A percentile compares a stretch with the other conserved stretches of the same genome.
Evolutionary conservation across 225 moss, liverwort and hornwort genomes (phyloP).

Genomic region (Straminergon stramineum): DNA sequence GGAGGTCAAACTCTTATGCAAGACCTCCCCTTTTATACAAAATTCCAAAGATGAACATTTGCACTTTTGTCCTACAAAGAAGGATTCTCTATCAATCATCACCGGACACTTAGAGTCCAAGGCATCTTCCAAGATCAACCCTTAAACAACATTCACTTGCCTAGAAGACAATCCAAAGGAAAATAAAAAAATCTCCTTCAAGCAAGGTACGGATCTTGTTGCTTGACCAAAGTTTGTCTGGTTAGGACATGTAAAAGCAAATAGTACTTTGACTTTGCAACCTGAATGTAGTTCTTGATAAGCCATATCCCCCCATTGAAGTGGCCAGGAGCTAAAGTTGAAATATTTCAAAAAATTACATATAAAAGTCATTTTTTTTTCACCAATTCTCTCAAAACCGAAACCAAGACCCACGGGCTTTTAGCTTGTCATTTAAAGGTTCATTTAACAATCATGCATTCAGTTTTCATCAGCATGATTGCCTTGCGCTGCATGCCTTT

Average conservation of each 20-base stretch:
- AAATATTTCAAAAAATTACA: neutral
- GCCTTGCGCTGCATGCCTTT: neutral
- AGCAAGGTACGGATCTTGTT: neutral
- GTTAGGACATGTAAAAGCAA: neutral
- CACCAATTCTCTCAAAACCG: neutral
- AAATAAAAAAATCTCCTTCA: neutral
- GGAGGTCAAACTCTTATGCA: too few relatives aligned
- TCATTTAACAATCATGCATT: neutral
- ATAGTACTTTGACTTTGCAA: neutral
- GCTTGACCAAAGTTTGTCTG: neutral
- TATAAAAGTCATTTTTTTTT: neutral
- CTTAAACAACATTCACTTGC: too few relatives aligned
- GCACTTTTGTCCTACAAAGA: neutral
- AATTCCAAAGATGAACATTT: too few relatives aligned
- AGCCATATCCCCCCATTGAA: neutral
- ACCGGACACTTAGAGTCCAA: rapidly evolving
- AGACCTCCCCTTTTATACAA: too few relatives aligned
- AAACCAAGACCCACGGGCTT: too few relatives aligned
- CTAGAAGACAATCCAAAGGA: neutral
- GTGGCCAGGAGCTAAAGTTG: neutral
- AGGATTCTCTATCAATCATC: neutral
- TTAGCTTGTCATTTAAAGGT: neutral
- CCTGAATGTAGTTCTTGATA: neutral
- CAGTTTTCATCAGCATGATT: neutral
- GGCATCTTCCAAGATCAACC: too few relatives aligned